phyloP scores from a whole-genome alignment of 163 green algal genomes.

The Botryococcus braunii region DNA sequence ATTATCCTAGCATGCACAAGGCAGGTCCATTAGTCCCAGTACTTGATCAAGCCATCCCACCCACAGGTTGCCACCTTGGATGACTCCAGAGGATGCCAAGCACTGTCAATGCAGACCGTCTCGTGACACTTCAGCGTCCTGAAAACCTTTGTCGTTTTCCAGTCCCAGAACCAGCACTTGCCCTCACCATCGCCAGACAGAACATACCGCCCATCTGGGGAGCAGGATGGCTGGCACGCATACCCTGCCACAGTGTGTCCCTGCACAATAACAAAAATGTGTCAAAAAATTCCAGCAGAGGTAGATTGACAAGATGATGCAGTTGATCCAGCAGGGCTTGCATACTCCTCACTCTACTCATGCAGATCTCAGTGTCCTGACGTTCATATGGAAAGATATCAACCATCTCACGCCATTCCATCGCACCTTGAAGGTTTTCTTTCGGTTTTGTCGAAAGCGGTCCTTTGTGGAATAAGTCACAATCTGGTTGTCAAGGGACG shows the following conservation, averaged over 20 bases:
- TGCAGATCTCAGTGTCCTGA: too few relatives aligned
- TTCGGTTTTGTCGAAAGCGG: slow-evolving; percentile 82
- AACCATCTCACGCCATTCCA: too few relatives aligned
- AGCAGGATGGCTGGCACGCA: slow-evolving; percentile 72
- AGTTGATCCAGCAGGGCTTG: too few relatives aligned
- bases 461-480: slow-evolving; percentile 66
- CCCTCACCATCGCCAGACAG: slow-evolving; percentile 81
- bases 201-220: slow-evolving; percentile 66
- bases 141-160: slow-evolving; percentile 46
- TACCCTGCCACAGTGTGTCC: slow-evolving; percentile 90
- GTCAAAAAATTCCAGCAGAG: too few relatives aligned
- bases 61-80: slow-evolving; percentile 89
- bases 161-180: slow-evolving; percentile 96
- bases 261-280: too few relatives aligned
- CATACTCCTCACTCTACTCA: too few relatives aligned
- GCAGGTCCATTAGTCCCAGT: slow-evolving; percentile 9
- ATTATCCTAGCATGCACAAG: too few relatives aligned
- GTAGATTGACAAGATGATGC: too few relatives aligned
- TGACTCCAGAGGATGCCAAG: slow-evolving; percentile 90
- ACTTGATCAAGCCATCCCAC: slow-evolving; percentile 71
- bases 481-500: slow-evolving; percentile 90
- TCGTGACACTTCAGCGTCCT: slow-evolving; percentile 91
- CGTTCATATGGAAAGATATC: too few relatives aligned
- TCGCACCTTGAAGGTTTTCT: slow-evolving; percentile 87
- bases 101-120: slow-evolving; percentile 74